phyloP scores from a whole-genome alignment of 495 filamentous ascomycete genomes.

The Alectoria sarmentosa region DNA sequence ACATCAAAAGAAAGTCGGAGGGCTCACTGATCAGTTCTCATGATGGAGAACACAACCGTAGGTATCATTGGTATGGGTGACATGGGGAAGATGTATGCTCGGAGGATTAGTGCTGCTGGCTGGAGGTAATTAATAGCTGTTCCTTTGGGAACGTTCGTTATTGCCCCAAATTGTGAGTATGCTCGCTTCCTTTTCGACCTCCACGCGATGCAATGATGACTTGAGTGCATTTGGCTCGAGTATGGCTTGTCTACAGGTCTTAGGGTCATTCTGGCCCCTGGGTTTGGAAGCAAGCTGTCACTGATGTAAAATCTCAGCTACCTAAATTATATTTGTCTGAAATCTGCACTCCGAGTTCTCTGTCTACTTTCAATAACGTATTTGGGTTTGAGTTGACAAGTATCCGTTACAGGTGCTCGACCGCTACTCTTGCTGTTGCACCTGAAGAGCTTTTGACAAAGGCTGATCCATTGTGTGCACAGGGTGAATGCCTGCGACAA shows the following conservation, averaged over 20 bases:
- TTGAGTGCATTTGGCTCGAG: slow-evolving; percentile 99
- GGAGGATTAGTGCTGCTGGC: slow-evolving; percentile 75
- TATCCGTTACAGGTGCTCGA: background rate
- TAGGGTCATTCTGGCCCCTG: slow-evolving; percentile 47
- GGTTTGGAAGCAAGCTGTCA: slow-evolving; percentile 48
- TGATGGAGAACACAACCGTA: slow-evolving; percentile 34
- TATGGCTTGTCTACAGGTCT: slow-evolving; percentile 48
- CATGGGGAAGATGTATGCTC: slow-evolving; percentile 99
- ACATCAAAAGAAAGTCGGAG: background rate
- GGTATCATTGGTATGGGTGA: slow-evolving; percentile 99
- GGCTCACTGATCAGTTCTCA: background rate
- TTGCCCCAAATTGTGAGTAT: slow-evolving; percentile 29
- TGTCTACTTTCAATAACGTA: background rate
- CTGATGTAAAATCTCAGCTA: slow-evolving; percentile 98
- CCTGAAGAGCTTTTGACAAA: background rate
- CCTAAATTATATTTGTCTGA: slow-evolving; percentile 89
- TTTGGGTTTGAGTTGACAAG: background rate
- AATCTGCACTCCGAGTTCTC: slow-evolving; percentile 16
- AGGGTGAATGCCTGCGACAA: slow-evolving; percentile 95
- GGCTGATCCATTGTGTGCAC: slow-evolving; percentile 20
- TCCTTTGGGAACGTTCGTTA: background rate
- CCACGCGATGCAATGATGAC: slow-evolving; percentile 68
- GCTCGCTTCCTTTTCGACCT: slow-evolving; percentile 21
- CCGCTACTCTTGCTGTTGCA: background rate
- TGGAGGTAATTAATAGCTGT: slow-evolving; percentile 66